These are phyloP conservation scores for Kurtzmaniella quercitrusa DNA, from an alignment of 1,139 yeast genomes.

Conservation along the genomic window DNA sequence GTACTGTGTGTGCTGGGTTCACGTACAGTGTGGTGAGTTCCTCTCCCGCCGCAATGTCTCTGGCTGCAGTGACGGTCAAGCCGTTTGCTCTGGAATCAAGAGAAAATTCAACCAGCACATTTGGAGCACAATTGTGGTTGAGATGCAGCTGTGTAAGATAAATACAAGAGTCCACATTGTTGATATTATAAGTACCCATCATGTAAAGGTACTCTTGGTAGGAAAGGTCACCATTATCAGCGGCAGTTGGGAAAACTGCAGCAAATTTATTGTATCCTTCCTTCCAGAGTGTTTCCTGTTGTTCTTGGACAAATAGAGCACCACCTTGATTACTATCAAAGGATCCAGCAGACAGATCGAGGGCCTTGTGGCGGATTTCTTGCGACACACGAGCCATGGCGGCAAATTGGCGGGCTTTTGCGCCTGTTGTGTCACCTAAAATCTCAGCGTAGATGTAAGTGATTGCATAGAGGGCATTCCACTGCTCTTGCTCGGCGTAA, in stretches of 20 bases:
- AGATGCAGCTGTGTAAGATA: slow-evolving; percentile 64
- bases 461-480: slow-evolving; percentile 68
- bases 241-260: slow-evolving; percentile 44
- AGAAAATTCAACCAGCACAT: slow-evolving; percentile 51
- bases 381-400: slow-evolving; percentile 73
- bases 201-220: slow-evolving; percentile 56
- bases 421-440: slow-evolving; percentile 43
- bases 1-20: slow-evolving; percentile 59
- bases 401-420: slow-evolving; percentile 41
- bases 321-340: slow-evolving; percentile 50
- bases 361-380: slow-evolving; percentile 57
- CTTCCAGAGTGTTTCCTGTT: slow-evolving; percentile 59
- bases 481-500: slow-evolving; percentile 60
- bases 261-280: slow-evolving; percentile 51
- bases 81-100: slow-evolving; percentile 47
- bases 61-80: slow-evolving; percentile 55
- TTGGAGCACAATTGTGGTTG: slow-evolving; percentile 77
- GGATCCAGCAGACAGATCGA: slow-evolving; percentile 56
- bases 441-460: slow-evolving; percentile 53
- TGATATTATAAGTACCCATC: slow-evolving; percentile 71
- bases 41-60: slow-evolving; percentile 59
- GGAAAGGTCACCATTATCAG: slow-evolving; percentile 27
- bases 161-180: slow-evolving; percentile 63
- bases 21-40: slow-evolving; percentile 72
- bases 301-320: slow-evolving; percentile 49